Percentiles rank a stretch among this genome's conserved stretches.
Conservation (phyloP, 1,284 basidiomycete genomes). For the Porodaedalea pini region DNA sequence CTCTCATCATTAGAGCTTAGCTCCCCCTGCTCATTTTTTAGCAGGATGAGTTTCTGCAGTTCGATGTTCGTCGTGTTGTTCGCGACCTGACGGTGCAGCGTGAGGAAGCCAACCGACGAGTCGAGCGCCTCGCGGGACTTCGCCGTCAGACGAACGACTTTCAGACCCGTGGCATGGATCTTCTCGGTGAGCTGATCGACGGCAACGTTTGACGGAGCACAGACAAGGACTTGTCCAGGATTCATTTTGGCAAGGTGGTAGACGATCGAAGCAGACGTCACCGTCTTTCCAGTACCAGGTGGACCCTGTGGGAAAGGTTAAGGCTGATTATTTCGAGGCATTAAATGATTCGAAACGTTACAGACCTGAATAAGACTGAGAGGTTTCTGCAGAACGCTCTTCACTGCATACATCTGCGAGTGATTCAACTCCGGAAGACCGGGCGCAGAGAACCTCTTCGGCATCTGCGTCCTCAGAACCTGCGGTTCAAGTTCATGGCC, state of each 20-base stretch:
- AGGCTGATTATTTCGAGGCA: neutral
- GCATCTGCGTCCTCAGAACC: conserved; percentile 88
- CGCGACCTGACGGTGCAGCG: conserved; percentile 95
- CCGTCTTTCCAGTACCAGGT: conserved; percentile 98
- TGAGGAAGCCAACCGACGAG: conserved; percentile 89
- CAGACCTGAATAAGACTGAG: conserved; percentile 85
- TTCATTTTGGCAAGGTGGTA: conserved; percentile 99
- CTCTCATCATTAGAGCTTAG: conserved; percentile 94
- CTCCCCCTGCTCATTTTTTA: conserved; percentile 97
- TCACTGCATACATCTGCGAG: conserved; percentile 99
- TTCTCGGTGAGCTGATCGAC: conserved; percentile 99
- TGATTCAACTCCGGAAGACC: conserved; percentile 98
- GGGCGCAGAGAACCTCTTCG: conserved; percentile 94
- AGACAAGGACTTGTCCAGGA: conserved; percentile 97
- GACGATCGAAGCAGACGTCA: conserved; percentile 98
- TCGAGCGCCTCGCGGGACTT: conserved; percentile 98
- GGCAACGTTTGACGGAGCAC: conserved; percentile 98
- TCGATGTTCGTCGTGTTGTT: conserved; percentile 94
- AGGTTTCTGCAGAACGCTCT: conserved; percentile 98
- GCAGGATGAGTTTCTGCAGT: conserved; percentile 94
- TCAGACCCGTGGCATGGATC: conserved; percentile 94
- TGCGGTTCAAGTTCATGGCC: conserved; percentile 95
- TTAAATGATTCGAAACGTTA: conserved; percentile 3
- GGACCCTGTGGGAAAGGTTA: conserved; percentile 57
- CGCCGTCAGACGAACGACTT: conserved; percentile 95